Percentiles rank a stretch among this genome's conserved stretches.
phyloP scores from a whole-genome alignment of 495 filamentous ascomycete species.

The Elaphomyces granulatus region DNA sequence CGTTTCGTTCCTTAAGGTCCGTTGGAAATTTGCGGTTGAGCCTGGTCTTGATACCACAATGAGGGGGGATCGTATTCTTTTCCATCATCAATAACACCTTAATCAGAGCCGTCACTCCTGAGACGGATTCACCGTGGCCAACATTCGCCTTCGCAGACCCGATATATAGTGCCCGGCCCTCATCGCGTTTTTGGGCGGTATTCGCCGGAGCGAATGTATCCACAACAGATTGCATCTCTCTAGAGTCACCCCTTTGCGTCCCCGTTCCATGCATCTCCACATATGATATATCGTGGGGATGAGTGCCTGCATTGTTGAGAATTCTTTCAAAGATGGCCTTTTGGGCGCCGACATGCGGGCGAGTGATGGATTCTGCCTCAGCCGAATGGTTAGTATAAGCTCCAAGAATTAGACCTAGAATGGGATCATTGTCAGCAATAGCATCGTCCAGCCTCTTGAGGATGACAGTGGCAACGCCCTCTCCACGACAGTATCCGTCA shows the following conservation, averaged over 20 bases:
- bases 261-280: slow-evolving; percentile 38
- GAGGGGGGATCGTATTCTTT: slow-evolving; percentile 69
- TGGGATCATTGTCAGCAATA: slow-evolving; percentile 32
- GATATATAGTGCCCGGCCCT: slow-evolving; percentile 59
- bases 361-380: slow-evolving; percentile 26
- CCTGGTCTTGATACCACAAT: slow-evolving; percentile 74
- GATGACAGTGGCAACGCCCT: slow-evolving; percentile 29
- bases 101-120: slow-evolving; percentile 66
- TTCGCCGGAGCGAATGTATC: slow-evolving; percentile 50
- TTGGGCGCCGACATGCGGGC: slow-evolving; percentile 29
- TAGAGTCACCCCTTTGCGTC: slow-evolving; percentile 30
- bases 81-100: slow-evolving; percentile 83
- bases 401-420: slow-evolving; percentile 30
- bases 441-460: slow-evolving; percentile 37
- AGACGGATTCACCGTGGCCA: slow-evolving; percentile 80
- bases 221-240: slow-evolving; percentile 29
- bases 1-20: slow-evolving; percentile 47
- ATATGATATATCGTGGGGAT: slow-evolving; percentile 28
- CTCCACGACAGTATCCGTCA: slow-evolving; percentile 36
- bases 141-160: slow-evolving; percentile 83
- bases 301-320: slow-evolving; percentile 22
- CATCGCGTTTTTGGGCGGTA: slow-evolving; percentile 44
- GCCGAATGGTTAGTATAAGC: slow-evolving; percentile 28
- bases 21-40: slow-evolving; percentile 73
- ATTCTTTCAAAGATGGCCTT: slow-evolving; percentile 27